These are phyloP conservation scores for Aureobasidium sp. DNA, from an alignment of 2,329 filamentous ascomycete genomes.

Conservation along the genomic window DNA sequence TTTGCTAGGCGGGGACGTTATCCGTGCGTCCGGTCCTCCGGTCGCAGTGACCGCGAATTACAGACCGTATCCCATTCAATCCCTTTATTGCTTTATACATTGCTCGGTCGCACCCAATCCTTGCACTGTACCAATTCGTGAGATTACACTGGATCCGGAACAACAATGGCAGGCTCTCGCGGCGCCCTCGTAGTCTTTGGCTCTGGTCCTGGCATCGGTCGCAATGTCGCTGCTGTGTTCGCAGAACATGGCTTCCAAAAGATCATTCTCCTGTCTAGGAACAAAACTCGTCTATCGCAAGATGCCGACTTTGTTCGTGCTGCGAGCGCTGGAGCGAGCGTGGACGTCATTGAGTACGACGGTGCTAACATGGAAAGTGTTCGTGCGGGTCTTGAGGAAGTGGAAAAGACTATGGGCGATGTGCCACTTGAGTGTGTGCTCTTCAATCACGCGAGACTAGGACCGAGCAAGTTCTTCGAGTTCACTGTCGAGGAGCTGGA, in stretches of 20 bases:
- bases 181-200: slow-evolving; percentile 32
- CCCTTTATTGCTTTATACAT: neutral
- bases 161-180: neutral
- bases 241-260: slow-evolving; percentile 37
- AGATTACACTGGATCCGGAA: neutral
- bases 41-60: neutral
- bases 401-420: slow-evolving; percentile 30
- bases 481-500: slow-evolving; percentile 38
- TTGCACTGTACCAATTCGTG: neutral
- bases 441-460: slow-evolving; percentile 45
- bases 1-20: neutral
- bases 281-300: slow-evolving; percentile 30
- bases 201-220: slow-evolving; percentile 42
- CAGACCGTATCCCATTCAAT: neutral
- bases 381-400: slow-evolving; percentile 30
- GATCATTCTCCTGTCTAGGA: slow-evolving; percentile 41
- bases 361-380: slow-evolving; percentile 33
- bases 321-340: slow-evolving; percentile 24
- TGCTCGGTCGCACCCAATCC: neutral
- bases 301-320: slow-evolving; percentile 26
- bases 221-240: slow-evolving; percentile 33
- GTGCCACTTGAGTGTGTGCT: slow-evolving; percentile 39
- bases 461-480: slow-evolving; percentile 33
- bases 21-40: neutral
- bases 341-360: slow-evolving; percentile 39